These are phyloP conservation scores for Oenanthe sinensis DNA, from an alignment of 129 eudicot species.

Conservation along the genomic window DNA sequence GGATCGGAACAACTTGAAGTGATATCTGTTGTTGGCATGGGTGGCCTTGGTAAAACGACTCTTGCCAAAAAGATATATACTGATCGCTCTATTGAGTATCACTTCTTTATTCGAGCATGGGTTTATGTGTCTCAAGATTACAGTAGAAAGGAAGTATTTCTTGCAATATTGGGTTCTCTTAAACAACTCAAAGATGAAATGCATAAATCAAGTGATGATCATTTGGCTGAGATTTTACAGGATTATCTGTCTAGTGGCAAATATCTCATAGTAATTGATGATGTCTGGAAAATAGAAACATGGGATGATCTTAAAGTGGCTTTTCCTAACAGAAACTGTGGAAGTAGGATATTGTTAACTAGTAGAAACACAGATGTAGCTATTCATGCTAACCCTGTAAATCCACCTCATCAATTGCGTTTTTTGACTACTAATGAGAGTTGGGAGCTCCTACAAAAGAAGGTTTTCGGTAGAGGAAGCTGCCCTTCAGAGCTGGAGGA, in stretches of 20 bases:
- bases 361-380: conserved; percentile 42
- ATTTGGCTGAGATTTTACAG: conserved; percentile 25
- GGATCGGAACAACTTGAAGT: conserved; percentile 33
- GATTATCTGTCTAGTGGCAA: conserved; percentile 20
- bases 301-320: conserved; percentile 39
- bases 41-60: conserved; percentile 57
- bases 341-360: conserved; percentile 43
- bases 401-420: conserved; percentile 23
- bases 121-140: conserved; percentile 46
- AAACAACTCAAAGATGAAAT: conserved; percentile 16
- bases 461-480: conserved; percentile 28
- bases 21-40: conserved; percentile 46
- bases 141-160: conserved; percentile 30
- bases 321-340: conserved; percentile 26
- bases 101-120: conserved; percentile 41
- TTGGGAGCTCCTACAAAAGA: conserved; percentile 36
- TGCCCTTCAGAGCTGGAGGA: conserved; percentile 20
- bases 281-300: conserved; percentile 36
- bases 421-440: conserved; percentile 27
- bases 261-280: conserved; percentile 53
- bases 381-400: conserved; percentile 12
- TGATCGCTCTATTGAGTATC: conserved; percentile 29
- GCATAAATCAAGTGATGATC: conserved; percentile 29
- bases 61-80: conserved; percentile 38
- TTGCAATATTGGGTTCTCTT: conserved; percentile 23